Base-by-base conservation (phyloP, 495 filamentous ascomycete species). In the Aspergillus bertholletiae region DNA sequence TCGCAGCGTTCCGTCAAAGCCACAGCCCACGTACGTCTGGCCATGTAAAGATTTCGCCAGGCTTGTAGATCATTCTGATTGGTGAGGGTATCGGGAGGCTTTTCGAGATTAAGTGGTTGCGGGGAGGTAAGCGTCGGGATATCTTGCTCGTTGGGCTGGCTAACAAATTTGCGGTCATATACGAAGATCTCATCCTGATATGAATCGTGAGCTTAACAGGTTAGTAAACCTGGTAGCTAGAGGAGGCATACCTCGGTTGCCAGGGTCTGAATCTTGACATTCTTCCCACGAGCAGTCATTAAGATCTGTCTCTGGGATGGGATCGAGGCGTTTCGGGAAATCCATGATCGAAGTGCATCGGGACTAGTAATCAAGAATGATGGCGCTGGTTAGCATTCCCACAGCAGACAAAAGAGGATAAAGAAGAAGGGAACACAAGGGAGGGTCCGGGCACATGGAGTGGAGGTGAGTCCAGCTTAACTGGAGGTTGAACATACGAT, bases 31-130 rank as follows among this genome's bases (percentile, higher is more conserved):
- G 74, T 79, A 50, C 82, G 80, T 24, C 91, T 82, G 21, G 83
- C 75, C 64, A 83, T 83, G 71, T 89, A 95, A 9, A 96, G 75
- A 54, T 84, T 83, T 63, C 88, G 88, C 89, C 91, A 96, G 80
- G 88, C 82, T 62, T 84, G 77, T 21, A 96, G 67, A 56, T 90
- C 85, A 53, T 84, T 87, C 47, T 87, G 80, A 58, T 89, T 80
- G 15, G 84, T 74, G 50, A 92, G 83, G 44, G 81, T 84, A 65
- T 92, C 88, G 32, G 92, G 91, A 12, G 88, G 81, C 44, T 71
- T 76, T 5, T 80, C 73, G 53, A 82, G 67, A 34, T 65, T 70
- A 61, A 85, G 87, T 53, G 77, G 76, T 49, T 80, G 79, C 3
- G 88, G 87, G 30, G 79, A 40, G 17, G 84, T 74, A 20, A 80